Conservation (phyloP, 179 eudicot genomes). For the Heliamphora pulchella region DNA sequence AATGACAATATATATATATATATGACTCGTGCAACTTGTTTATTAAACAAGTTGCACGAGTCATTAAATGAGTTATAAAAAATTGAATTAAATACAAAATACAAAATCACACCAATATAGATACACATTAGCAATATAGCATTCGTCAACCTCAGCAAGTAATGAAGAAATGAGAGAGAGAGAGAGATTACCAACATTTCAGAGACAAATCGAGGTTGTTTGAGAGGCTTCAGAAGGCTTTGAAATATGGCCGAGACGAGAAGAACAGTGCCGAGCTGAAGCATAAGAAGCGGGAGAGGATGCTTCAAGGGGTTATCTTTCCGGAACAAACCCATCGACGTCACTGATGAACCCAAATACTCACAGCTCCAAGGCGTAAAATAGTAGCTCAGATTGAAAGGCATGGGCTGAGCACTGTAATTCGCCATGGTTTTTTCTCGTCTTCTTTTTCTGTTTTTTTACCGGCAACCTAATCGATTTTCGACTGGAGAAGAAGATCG, state of each 20-base stretch:
- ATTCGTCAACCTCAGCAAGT: too few relatives aligned
- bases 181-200: not conserved
- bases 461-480: too few relatives aligned
- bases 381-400: not conserved
- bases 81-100: too few relatives aligned
- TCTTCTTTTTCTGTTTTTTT: too few relatives aligned
- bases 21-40: too few relatives aligned
- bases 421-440: not conserved
- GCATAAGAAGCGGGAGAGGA: conserved; percentile 1
- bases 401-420: not conserved
- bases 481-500: too few relatives aligned
- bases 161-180: not conserved
- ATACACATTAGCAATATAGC: too few relatives aligned
- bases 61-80: too few relatives aligned
- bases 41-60: too few relatives aligned
- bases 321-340: not conserved
- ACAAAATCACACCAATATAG: too few relatives aligned
- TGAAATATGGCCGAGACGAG: not conserved
- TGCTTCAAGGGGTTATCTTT: not conserved
- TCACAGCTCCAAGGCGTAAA: not conserved
- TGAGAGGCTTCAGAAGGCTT: not conserved
- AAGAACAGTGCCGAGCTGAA: not conserved
- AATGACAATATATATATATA: too few relatives aligned
- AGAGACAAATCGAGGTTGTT: conserved; percentile 4
- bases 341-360: not conserved